Percentiles rank a stretch among this genome's conserved stretches.
phyloP scores from a whole-genome alignment of 805 yeast genomes.

The Middelhovenomyces tepae region DNA sequence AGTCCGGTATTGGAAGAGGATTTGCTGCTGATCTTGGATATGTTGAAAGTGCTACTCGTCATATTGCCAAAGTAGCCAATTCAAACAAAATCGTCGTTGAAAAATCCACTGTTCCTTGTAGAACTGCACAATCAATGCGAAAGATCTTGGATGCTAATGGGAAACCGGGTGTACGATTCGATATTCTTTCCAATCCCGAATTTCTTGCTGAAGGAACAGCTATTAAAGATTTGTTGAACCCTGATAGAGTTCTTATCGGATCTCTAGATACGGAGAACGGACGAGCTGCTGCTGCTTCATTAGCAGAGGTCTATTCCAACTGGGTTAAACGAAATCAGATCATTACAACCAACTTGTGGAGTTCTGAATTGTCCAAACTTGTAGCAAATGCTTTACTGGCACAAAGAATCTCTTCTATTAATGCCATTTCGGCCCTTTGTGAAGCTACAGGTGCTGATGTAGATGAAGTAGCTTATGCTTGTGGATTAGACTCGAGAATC shows the following conservation, averaged over 20 bases:
- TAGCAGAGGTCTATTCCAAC: slow-evolving; percentile 23
- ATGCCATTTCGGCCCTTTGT: slow-evolving; percentile 25
- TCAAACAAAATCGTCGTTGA: slow-evolving; percentile 25
- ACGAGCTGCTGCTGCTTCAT: slow-evolving; percentile 22
- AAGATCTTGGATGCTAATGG: slow-evolving; percentile 23
- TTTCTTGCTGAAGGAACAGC: slow-evolving; percentile 27
- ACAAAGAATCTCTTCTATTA: slow-evolving; percentile 26
- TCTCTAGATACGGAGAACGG: slow-evolving; percentile 22
- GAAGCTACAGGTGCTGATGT: slow-evolving; percentile 27
- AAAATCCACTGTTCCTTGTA: slow-evolving; percentile 25
- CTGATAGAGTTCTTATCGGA: slow-evolving; percentile 25
- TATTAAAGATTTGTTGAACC: slow-evolving; percentile 19
- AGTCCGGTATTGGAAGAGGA: slow-evolving; percentile 23
- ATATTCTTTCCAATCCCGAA: slow-evolving; percentile 26
- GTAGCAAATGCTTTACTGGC: slow-evolving; percentile 26
- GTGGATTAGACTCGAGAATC: slow-evolving; percentile 24
- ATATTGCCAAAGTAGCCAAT: slow-evolving; percentile 22
- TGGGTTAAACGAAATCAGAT: slow-evolving; percentile 23
- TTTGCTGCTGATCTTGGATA: slow-evolving; percentile 24
- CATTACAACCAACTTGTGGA: slow-evolving; percentile 25
- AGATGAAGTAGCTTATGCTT: slow-evolving; percentile 25
- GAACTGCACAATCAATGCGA: slow-evolving; percentile 24
- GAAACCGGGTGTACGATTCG: slow-evolving; percentile 23
- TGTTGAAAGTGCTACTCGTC: slow-evolving; percentile 24
- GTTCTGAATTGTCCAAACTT: slow-evolving; percentile 25